A percentile compares a stretch with the other conserved stretches of the same genome.
These are phyloP conservation scores for Mycothermus thermophilus DNA, from an alignment of 495 filamentous ascomycete genomes.

Conservation along the genomic window DNA sequence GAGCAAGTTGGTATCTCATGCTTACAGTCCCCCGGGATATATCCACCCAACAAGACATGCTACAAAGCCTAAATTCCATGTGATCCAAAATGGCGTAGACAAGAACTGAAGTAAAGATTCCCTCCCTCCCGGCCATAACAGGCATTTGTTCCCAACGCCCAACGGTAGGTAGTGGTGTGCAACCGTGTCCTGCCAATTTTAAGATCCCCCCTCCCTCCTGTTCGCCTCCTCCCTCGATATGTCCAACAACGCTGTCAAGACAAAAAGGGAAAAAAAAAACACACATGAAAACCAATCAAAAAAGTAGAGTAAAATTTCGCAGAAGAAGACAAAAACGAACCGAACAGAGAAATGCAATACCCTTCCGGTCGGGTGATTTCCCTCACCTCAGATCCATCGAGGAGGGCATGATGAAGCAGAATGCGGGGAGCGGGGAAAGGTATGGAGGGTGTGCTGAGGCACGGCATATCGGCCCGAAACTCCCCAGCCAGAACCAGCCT, in stretches of 20 bases:
- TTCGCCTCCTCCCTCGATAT: too few relatives aligned
- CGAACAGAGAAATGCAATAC: background rate
- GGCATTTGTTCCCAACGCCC: conserved; percentile 7
- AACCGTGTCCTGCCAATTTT: conserved; percentile 1
- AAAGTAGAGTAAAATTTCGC: background rate
- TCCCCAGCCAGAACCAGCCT: too few relatives aligned
- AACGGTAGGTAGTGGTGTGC: conserved; percentile 3
- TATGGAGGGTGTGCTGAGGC: background rate
- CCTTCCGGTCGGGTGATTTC: conserved; percentile 4
- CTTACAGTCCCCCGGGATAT: conserved; percentile 6
- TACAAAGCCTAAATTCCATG: too few relatives aligned
- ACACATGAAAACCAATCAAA: too few relatives aligned
- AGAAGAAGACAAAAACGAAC: background rate
- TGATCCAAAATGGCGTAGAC: too few relatives aligned
- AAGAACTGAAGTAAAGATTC: too few relatives aligned
- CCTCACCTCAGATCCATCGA: too few relatives aligned
- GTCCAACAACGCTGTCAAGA: too few relatives aligned
- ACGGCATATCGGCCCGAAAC: conserved; percentile 4
- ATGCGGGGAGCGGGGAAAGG: conserved; percentile 7
- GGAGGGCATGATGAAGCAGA: conserved; percentile 7
- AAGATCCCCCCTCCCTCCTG: conserved; percentile 1
- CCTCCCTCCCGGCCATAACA: too few relatives aligned
- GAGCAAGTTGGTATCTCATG: too few relatives aligned
- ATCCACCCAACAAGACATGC: conserved; percentile 4
- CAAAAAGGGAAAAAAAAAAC: too few relatives aligned